These are phyloP conservation scores for Alternaria triticimaculans DNA, from an alignment of 2,329 filamentous ascomycete species.

Conservation along the genomic window DNA sequence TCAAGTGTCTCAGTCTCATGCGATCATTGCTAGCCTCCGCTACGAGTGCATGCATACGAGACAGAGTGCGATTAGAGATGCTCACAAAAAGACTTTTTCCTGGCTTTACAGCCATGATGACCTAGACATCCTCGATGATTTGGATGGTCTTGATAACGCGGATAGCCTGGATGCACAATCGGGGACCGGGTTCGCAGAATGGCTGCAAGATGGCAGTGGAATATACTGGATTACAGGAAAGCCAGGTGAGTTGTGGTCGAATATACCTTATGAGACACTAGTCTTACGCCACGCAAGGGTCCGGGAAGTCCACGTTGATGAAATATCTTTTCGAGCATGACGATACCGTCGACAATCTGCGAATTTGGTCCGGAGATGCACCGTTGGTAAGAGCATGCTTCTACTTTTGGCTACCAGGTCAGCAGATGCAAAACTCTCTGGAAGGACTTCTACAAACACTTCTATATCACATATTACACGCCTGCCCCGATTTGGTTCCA, in stretches of 20 bases:
- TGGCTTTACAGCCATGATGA: no score
- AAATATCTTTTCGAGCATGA: not conserved
- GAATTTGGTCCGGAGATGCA: not conserved
- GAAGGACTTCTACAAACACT: conserved; percentile 3
- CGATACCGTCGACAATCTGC: not conserved
- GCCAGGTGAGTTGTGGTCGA: conserved; percentile 48
- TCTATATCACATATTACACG: not conserved
- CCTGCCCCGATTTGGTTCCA: not conserved
- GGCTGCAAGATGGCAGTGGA: conserved; percentile 10
- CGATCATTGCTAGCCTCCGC: not conserved
- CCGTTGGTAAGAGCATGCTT: not conserved
- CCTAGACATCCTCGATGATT: no score
- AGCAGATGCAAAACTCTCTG: not conserved
- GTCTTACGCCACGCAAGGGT: no score
- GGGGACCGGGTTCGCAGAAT: conserved; percentile 14
- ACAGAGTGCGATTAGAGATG: not conserved
- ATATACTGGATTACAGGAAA: conserved; percentile 52
- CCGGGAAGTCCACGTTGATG: conserved; percentile 58
- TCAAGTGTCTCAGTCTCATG: not conserved
- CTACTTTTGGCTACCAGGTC: conserved; percentile 9
- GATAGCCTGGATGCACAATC: no score
- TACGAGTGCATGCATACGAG: not conserved
- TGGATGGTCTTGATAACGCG: no score
- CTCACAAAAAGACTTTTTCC: not conserved
- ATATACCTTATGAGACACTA: no score